A percentile compares a stretch with the other conserved stretches of the same genome.
Conservation (phyloP, 2,329 filamentous ascomycete species). For the Rutstroemia sydowiana region DNA sequence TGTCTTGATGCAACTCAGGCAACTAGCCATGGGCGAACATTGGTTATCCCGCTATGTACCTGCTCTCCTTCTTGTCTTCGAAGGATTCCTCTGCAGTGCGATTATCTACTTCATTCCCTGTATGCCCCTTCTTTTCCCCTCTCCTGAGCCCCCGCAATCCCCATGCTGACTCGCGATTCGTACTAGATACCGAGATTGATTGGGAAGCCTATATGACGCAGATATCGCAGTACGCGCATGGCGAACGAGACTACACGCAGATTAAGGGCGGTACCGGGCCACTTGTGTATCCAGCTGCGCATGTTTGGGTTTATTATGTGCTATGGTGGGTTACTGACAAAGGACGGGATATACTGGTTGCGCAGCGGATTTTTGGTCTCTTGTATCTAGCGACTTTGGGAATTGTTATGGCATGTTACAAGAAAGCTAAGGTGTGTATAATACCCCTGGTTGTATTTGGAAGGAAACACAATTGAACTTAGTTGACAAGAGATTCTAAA, state of each 20-base stretch:
- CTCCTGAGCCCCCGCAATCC: too few species aligned
- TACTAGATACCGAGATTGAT: constrained; percentile 88
- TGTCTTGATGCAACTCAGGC: constrained; percentile 18
- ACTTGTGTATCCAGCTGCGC: constrained; percentile 87
- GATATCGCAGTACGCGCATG: constrained; percentile 66
- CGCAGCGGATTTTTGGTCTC: constrained; percentile 76
- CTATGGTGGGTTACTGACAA: constrained; percentile 72
- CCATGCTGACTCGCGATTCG: neutral
- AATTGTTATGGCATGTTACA: constrained; percentile 78
- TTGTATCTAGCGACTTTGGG: constrained; percentile 72
- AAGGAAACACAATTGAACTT: neutral
- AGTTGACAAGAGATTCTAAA: neutral
- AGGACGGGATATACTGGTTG: constrained; percentile 67
- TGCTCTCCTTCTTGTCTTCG: constrained; percentile 21
- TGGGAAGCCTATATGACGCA: constrained; percentile 98
- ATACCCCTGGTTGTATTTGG: neutral
- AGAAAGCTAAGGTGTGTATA: constrained; percentile 59
- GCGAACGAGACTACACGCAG: constrained; percentile 80
- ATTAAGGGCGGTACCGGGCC: constrained; percentile 88
- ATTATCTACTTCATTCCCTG: constrained; percentile 27
- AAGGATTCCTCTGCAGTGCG: constrained; percentile 24
- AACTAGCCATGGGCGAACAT: constrained; percentile 24
- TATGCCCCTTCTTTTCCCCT: constrained; percentile 10
- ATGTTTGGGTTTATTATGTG: constrained; percentile 82
- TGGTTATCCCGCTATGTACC: constrained; percentile 24